phyloP scores from a whole-genome alignment of 257 asterid genomes.

The Gentiana dahurica region DNA sequence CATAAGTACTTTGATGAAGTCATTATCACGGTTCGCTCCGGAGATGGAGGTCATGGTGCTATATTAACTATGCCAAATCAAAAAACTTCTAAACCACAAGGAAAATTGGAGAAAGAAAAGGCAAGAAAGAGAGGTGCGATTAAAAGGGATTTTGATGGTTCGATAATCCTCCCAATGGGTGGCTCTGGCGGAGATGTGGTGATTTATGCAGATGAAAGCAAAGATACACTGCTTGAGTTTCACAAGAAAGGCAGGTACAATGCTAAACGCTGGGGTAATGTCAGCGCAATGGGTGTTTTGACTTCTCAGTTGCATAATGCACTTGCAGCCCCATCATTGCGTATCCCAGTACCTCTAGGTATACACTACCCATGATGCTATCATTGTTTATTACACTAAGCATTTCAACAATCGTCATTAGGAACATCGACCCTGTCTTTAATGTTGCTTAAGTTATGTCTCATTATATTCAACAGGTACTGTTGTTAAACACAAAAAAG shows the following conservation, averaged over 20 bases:
- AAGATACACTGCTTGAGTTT: slow-evolving; percentile 72
- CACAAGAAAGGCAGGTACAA: slow-evolving; percentile 48
- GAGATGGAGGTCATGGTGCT: slow-evolving; percentile 95
- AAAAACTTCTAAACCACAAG: slow-evolving; percentile 35
- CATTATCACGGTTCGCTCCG: slow-evolving; percentile 69
- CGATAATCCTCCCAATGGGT: slow-evolving; percentile 77
- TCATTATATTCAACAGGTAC: slow-evolving; percentile 47
- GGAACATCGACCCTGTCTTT: not conserved
- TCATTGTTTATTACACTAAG: not conserved
- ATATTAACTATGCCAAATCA: slow-evolving; percentile 52
- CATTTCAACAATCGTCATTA: not conserved
- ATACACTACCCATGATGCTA: slow-evolving; percentile 4
- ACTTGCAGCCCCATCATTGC: slow-evolving; percentile 54
- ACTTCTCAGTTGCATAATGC: slow-evolving; percentile 68
- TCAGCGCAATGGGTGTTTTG: slow-evolving; percentile 80
- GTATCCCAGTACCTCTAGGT: slow-evolving; percentile 92
- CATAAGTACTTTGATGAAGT: slow-evolving; percentile 91
- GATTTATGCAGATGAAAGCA: slow-evolving; percentile 73
- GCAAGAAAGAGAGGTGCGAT: slow-evolving; percentile 37
- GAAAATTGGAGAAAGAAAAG: slow-evolving; percentile 51
- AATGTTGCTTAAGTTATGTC: not conserved
- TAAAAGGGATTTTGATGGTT: slow-evolving; percentile 91
- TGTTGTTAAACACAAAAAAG: slow-evolving; percentile 80
- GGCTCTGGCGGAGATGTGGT: slow-evolving; percentile 88
- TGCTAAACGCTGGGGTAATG: slow-evolving; percentile 96